Evolutionary conservation across 495 filamentous ascomycete species (phyloP).

Genomic region (Aspergillus indologenus): DNA sequence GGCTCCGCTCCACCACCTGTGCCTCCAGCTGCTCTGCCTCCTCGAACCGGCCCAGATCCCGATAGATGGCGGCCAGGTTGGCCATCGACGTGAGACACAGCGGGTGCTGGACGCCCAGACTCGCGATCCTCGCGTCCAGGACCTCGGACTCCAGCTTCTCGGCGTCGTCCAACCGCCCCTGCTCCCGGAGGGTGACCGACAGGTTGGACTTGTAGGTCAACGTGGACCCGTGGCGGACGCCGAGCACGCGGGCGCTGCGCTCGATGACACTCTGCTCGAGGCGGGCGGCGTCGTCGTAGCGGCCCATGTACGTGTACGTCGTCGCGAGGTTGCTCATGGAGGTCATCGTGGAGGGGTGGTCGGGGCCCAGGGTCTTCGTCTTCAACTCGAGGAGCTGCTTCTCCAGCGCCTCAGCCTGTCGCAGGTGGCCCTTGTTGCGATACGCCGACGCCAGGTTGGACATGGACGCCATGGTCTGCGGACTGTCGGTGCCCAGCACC

Average conservation of each 20-base stretch:
- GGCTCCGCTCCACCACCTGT: slow-evolving; percentile 15
- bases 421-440: slow-evolving; percentile 25
- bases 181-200: slow-evolving; percentile 11
- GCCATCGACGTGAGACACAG: slow-evolving; percentile 33
- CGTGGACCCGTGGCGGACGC: slow-evolving; percentile 23
- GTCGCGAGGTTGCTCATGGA: slow-evolving; percentile 23
- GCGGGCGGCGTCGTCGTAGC: slow-evolving; percentile 29
- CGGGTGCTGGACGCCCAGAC: slow-evolving; percentile 36
- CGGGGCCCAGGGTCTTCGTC: slow-evolving; percentile 6
- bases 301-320: slow-evolving; percentile 27
- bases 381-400: slow-evolving; percentile 25
- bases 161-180: slow-evolving; percentile 29
- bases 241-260: slow-evolving; percentile 1
- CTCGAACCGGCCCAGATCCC: slow-evolving; percentile 21
- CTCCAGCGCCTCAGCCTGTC: slow-evolving; percentile 28
- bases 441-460: slow-evolving; percentile 29
- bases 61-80: slow-evolving; percentile 12
- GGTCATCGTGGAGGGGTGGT: slow-evolving; percentile 27
- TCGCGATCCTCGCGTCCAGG: slow-evolving; percentile 11
- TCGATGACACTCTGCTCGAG: slow-evolving; percentile 27
- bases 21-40: slow-evolving; percentile 29
- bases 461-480: slow-evolving; percentile 28
- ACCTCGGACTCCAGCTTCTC: slow-evolving; percentile 22
- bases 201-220: slow-evolving; percentile 28
- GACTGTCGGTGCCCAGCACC: slow-evolving; percentile 27